Percentiles rank a stretch among this genome's conserved stretches.
Conservation (phyloP, 129 eudicot species). For the Tagetes patula region DNA sequence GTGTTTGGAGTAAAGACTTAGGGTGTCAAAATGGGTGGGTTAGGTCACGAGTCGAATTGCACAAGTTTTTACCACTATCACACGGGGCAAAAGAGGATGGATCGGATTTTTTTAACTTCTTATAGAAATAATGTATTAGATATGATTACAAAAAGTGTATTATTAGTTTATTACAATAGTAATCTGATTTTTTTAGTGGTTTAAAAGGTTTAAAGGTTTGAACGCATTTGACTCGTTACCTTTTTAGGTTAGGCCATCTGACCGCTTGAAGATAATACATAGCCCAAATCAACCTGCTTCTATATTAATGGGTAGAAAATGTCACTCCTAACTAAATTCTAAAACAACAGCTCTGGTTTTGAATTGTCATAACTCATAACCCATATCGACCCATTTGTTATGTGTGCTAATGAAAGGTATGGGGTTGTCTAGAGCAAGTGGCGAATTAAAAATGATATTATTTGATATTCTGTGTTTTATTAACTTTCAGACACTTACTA, state of each 20-base stretch:
- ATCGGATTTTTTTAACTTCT: neutral
- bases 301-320: neutral
- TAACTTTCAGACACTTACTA: slow-evolving; percentile 65
- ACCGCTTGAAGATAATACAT: neutral
- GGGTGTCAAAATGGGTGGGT: neutral
- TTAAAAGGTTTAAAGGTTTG: neutral
- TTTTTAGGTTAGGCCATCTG: neutral
- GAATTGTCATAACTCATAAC: no score
- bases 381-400: neutral
- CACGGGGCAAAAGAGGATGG: neutral
- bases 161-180: neutral
- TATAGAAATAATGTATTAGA: neutral
- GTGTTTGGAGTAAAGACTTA: neutral
- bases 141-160: neutral
- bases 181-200: neutral
- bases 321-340: neutral
- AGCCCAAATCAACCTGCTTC: neutral
- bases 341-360: neutral
- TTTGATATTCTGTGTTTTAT: slow-evolving; percentile 3
- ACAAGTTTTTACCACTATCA: neutral
- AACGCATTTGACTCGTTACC: neutral
- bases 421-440: neutral
- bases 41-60: neutral
- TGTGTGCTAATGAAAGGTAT: neutral
- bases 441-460: neutral